Conservation (phyloP, 306 rosid genomes). For the Lablab purpureus region DNA sequence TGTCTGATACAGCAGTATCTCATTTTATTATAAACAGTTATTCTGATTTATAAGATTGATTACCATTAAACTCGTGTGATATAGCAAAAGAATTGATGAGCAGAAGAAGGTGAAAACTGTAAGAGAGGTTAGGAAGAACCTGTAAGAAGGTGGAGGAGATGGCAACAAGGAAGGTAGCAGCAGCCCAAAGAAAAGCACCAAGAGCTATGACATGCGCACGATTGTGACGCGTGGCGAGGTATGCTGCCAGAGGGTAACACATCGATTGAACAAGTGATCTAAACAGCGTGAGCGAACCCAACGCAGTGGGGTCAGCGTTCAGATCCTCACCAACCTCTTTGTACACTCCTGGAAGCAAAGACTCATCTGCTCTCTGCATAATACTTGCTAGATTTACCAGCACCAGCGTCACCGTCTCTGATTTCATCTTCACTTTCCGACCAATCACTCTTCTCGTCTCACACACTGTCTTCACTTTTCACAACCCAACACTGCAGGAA, state of each 20-base stretch:
- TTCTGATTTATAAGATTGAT: too few relatives aligned
- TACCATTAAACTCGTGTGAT: too few relatives aligned
- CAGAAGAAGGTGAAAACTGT: too few relatives aligned
- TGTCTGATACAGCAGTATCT: too few relatives aligned
- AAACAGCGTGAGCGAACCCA: slow-evolving; percentile 80
- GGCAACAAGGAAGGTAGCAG: slow-evolving; percentile 92
- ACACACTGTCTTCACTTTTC: neutral
- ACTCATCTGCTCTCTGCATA: slow-evolving; percentile 82
- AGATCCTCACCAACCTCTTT: slow-evolving; percentile 79
- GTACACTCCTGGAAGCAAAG: slow-evolving; percentile 82
- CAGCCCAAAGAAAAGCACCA: slow-evolving; percentile 93
- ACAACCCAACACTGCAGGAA: neutral
- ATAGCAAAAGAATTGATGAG: too few relatives aligned
- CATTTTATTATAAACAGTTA: too few relatives aligned
- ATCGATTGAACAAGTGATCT: slow-evolving; percentile 77
- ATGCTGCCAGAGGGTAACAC: slow-evolving; percentile 83
- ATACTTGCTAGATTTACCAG: slow-evolving; percentile 74
- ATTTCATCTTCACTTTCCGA: slow-evolving; percentile 52
- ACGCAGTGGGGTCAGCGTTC: slow-evolving; percentile 77
- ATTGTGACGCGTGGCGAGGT: slow-evolving; percentile 73
- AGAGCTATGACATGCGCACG: slow-evolving; percentile 87
- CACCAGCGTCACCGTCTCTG: slow-evolving; percentile 66
- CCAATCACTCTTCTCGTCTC: neutral
- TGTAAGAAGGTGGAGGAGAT: slow-evolving; percentile 85
- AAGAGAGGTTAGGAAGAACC: slow-evolving; percentile 49